Conservation (phyloP, 2,329 filamentous ascomycete species). For the Dendrostoma leiphaemia region DNA sequence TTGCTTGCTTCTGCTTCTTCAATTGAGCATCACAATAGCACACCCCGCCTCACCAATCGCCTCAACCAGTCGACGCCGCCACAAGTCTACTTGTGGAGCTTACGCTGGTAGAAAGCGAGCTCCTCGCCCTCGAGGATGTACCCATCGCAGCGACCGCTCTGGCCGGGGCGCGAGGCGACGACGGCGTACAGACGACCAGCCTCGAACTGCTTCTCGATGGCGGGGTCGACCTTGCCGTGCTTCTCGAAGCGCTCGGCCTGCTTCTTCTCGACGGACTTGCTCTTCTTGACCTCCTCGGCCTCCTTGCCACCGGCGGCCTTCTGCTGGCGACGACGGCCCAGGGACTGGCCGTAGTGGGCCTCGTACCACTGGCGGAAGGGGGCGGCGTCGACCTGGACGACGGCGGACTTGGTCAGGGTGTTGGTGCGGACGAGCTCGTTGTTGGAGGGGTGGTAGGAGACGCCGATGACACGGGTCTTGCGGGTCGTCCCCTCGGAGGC, state of each 20-base stretch:
- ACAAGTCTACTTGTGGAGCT: conserved; percentile 87
- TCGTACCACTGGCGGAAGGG: conserved; percentile 99
- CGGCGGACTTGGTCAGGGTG: conserved; percentile 98
- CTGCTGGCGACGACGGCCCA: conserved; percentile 90
- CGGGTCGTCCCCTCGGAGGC: conserved; percentile 95
- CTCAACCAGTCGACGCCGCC: conserved; percentile 6
- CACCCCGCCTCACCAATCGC: too few relatives aligned
- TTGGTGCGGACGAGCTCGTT: conserved; percentile 99
- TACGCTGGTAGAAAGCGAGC: conserved; percentile 99
- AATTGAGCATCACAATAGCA: not conserved
- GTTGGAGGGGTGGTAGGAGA: conserved; percentile 99
- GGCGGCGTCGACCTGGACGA: conserved; percentile 97
- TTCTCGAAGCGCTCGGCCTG: conserved; percentile 81
- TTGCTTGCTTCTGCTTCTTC: not conserved
- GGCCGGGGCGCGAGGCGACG: conserved; percentile 87
- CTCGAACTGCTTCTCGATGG: conserved; percentile 99
- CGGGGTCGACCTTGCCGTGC: conserved; percentile 86
- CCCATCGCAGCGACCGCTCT: conserved; percentile 94
- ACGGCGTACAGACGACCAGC: conserved; percentile 96
- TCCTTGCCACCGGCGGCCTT: conserved; percentile 62
- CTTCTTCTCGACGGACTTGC: conserved; percentile 94
- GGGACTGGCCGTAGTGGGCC: conserved; percentile 91
- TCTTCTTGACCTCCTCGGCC: conserved; percentile 80
- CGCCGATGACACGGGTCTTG: conserved; percentile 98
- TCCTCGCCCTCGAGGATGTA: conserved; percentile 99